phyloP scores from a whole-genome alignment of 495 filamentous ascomycete genomes.

The Xylaria cubensis region DNA sequence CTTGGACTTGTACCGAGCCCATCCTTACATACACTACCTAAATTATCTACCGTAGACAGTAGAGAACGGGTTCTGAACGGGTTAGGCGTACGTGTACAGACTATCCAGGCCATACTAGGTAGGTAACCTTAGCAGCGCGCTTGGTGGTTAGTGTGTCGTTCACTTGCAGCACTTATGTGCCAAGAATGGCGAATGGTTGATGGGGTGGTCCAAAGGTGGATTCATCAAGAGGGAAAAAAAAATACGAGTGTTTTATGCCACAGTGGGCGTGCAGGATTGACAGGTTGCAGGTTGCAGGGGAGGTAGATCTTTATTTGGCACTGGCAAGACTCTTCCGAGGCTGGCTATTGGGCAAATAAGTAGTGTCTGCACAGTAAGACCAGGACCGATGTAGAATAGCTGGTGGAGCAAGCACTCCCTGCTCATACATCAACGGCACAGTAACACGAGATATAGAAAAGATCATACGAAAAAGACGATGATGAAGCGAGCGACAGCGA shows the following conservation, averaged over 20 bases:
- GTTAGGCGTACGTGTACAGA: constrained; percentile 11
- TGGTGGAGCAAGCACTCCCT: neutral
- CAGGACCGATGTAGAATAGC: constrained; percentile 11
- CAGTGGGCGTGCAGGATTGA: constrained; percentile 17
- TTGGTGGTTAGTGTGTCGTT: neutral
- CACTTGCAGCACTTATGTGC: constrained; percentile 17
- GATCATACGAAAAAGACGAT: neutral
- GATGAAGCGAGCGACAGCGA: neutral
- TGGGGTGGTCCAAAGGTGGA: constrained; percentile 3
- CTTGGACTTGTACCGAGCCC: neutral
- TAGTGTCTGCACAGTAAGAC: constrained; percentile 16
- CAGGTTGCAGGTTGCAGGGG: constrained; percentile 15
- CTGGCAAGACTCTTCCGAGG: neutral
- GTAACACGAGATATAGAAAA: constrained; percentile 10
- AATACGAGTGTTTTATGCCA: constrained; percentile 23
- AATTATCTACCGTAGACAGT: too few species aligned
- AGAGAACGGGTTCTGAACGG: neutral
- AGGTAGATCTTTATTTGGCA: constrained; percentile 23
- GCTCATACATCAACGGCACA: neutral
- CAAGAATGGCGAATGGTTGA: constrained; percentile 13
- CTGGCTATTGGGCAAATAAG: constrained; percentile 2
- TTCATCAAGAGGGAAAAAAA: constrained; percentile 11
- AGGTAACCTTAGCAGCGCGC: neutral
- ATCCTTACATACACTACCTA: too few species aligned
- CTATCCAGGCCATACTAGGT: neutral